phyloP scores from a whole-genome alignment of 2,329 filamentous ascomycete species.

The Xylaria sp. region DNA sequence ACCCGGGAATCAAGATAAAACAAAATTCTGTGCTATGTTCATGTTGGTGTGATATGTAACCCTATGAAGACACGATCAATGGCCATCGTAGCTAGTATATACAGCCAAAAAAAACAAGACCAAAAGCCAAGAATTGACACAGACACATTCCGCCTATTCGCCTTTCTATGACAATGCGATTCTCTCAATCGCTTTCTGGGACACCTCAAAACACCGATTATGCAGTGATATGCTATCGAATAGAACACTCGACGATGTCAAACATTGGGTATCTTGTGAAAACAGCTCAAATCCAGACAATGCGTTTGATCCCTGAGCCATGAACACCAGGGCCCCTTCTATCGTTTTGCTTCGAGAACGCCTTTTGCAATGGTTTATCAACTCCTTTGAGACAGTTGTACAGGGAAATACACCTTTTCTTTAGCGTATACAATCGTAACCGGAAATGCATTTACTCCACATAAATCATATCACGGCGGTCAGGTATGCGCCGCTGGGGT shows the following conservation, averaged over 20 bases:
- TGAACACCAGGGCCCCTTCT: constrained; percentile 31
- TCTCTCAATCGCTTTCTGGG: background rate
- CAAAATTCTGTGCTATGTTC: background rate
- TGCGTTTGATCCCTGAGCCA: constrained; percentile 23
- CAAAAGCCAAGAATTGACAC: constrained; percentile 2
- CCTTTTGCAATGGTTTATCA: constrained; percentile 16
- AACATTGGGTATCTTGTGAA: constrained; percentile 44
- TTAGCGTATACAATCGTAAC: constrained; percentile 1
- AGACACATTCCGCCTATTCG: constrained; percentile 2
- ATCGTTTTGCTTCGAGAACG: constrained; percentile 17
- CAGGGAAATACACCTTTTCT: background rate
- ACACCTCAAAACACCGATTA: constrained; percentile 38
- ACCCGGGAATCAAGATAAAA: background rate
- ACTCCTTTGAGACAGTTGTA: constrained; percentile 18
- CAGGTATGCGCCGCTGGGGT: constrained; percentile 34
- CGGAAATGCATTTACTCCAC: constrained; percentile 38
- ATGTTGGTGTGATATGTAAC: background rate
- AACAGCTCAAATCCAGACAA: constrained; percentile 18
- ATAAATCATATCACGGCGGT: constrained; percentile 42
- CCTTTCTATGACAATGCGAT: background rate
- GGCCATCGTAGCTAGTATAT: constrained; percentile 25
- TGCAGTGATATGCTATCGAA: constrained; percentile 32
- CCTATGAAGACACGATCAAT: background rate
- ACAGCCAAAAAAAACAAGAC: constrained; percentile 23
- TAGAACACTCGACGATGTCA: constrained; percentile 30